Conservation (phyloP, 495 filamentous ascomycete genomes). For the Penicillium bovifimosum region DNA sequence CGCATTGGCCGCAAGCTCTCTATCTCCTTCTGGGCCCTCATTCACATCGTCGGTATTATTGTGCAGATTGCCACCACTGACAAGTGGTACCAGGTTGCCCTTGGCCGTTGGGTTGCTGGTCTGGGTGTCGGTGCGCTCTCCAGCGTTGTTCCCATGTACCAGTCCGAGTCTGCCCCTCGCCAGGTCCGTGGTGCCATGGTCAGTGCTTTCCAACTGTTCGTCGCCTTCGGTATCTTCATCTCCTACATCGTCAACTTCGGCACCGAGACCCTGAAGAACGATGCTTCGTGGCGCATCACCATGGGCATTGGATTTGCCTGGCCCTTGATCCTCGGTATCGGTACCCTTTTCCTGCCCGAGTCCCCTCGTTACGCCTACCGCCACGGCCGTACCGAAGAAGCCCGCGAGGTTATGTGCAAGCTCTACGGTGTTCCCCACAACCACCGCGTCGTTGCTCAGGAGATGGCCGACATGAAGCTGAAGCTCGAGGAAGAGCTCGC, state of each 20-base stretch:
- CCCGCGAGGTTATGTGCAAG: conserved; percentile 61
- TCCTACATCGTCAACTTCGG: conserved; percentile 80
- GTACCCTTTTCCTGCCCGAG: conserved; percentile 67
- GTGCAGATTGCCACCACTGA: conserved; percentile 57
- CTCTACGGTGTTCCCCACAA: conserved; percentile 63
- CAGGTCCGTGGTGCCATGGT: conserved; percentile 65
- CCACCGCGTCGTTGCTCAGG: conserved; percentile 58
- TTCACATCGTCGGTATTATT: conserved; percentile 63
- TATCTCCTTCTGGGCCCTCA: conserved; percentile 52
- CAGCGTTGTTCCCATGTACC: conserved; percentile 69
- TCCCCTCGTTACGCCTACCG: conserved; percentile 67
- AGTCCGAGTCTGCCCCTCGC: conserved; percentile 60
- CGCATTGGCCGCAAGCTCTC: conserved; percentile 48
- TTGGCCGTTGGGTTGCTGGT: conserved; percentile 58
- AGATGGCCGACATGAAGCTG: conserved; percentile 62
- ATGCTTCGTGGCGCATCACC: conserved; percentile 71
- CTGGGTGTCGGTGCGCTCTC: conserved; percentile 66
- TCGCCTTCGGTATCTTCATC: conserved; percentile 79
- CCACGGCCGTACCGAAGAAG: conserved; percentile 57
- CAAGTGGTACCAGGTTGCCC: conserved; percentile 50
- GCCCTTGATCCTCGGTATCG: conserved; percentile 65
- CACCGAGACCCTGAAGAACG: conserved; percentile 49
- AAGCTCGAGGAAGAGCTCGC: conserved; percentile 56
- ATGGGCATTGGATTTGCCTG: conserved; percentile 76
- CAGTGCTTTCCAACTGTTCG: conserved; percentile 78